Conservation (phyloP, 805 yeast species). For the Metschnikowia peoriensis region DNA sequence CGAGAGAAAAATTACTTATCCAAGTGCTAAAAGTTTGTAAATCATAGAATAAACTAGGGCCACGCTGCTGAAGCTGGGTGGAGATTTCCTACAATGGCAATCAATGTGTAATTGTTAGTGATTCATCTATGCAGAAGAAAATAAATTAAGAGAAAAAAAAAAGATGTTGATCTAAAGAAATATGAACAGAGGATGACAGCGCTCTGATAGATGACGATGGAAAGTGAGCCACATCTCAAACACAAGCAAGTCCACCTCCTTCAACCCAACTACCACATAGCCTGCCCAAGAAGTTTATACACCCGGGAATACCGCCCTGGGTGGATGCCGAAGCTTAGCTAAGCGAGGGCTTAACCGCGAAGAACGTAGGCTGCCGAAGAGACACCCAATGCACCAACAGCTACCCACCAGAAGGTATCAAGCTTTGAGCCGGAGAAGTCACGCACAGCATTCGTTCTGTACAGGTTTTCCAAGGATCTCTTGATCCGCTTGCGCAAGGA, state of each 20-base stretch:
- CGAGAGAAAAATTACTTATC: too few species aligned
- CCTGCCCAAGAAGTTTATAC: background rate
- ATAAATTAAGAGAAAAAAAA: too few species aligned
- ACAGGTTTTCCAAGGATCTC: conserved; percentile 76
- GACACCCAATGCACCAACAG: conserved; percentile 44
- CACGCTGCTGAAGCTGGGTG: too few species aligned
- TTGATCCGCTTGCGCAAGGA: conserved; percentile 49
- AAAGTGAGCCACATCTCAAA: too few species aligned
- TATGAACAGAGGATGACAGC: background rate
- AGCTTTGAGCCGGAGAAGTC: conserved; percentile 32
- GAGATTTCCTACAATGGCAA: too few species aligned
- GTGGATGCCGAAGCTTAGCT: background rate
- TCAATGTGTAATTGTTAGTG: too few species aligned
- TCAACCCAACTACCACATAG: background rate
- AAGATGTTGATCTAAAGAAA: background rate
- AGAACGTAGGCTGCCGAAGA: conserved; percentile 38
- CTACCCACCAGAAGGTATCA: conserved; percentile 56
- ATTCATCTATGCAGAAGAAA: too few species aligned
- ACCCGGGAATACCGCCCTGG: background rate
- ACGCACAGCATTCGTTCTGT: conserved; percentile 70
- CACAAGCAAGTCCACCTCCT: too few species aligned
- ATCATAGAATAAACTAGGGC: too few species aligned
- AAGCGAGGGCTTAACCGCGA: conserved; percentile 5
- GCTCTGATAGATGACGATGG: too few species aligned
- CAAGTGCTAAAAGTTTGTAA: too few species aligned